Evolutionary conservation across 192 early-diverging fungal genomes (phyloP), one percentile per base, ranked within the genome.

Genomic region (Cetraspora pellucida): DNA sequence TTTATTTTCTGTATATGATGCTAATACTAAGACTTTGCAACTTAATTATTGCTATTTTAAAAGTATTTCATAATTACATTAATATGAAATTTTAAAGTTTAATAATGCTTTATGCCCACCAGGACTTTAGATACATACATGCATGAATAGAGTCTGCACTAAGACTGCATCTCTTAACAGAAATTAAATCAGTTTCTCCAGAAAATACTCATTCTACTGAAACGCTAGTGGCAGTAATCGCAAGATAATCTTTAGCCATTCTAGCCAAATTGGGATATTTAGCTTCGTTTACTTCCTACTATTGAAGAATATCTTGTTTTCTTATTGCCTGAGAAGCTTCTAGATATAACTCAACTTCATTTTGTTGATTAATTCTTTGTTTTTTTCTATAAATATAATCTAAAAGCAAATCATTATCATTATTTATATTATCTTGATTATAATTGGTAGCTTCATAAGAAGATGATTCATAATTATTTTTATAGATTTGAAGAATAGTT

Each of bases 301-400:
- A 68, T 9, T 46, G n/a, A 1, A 68, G 2, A 47, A 68, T 27
- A 68, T 68, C 23, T 27, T 68, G 45, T 25, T 68, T 43, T 46
- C 31, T 2, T 23, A 9, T 17, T 23, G 11, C 65, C 46, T 19
- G 14, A 23, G 23, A 10, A 2, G 31, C 44, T 47, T 68, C 46
- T 68, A 68, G 21, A 68, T 68, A 68, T 23, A 68, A 68, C 10
- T 68, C 23, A 7, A 68, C 31, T 68, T 68, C 23, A 47, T 46
- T 68, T 47, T 68, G 19, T 7, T 68, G 43, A n/a, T n/a, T n/a
- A 67, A 67, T 47, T 16, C 21, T 67, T 31, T 67, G 17, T 4
- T 21, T 5, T 49, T 46, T 46, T 25, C 65, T 44, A 68, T 46
- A 49, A 68, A 68, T 68, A 68, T 68, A 44, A 49, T 68, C 37